phyloP scores from a whole-genome alignment of 306 rosid genomes.

The Glycyrrhiza uralensis region DNA sequence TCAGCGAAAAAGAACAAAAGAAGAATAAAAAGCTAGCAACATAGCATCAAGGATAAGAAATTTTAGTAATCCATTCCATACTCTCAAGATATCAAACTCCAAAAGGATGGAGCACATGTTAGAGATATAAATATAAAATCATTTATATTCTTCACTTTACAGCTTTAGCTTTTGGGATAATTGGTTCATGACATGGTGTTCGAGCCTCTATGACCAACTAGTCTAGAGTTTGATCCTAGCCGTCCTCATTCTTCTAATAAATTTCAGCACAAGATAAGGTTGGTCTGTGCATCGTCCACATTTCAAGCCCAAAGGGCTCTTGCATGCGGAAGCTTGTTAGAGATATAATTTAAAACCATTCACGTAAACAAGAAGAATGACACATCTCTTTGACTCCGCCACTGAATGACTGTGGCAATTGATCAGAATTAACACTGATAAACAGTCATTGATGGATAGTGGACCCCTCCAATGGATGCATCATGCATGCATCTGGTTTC shows the following conservation, averaged over 20 bases:
- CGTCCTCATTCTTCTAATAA: too few relatives aligned
- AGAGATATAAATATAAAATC: neutral
- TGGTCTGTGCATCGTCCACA: too few relatives aligned
- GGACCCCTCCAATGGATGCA: neutral
- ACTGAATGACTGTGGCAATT: neutral
- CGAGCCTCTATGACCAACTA: too few relatives aligned
- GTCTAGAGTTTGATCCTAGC: too few relatives aligned
- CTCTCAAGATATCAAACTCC: slow-evolving; percentile 3
- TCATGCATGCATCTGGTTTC: neutral
- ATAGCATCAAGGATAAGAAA: neutral
- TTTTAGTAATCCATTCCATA: neutral
- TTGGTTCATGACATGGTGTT: neutral
- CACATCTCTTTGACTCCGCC: slow-evolving; percentile 1
- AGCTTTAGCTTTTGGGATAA: neutral
- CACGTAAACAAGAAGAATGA: neutral
- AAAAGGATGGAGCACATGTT: neutral
- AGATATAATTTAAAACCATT: too few relatives aligned
- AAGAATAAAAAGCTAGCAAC: neutral
- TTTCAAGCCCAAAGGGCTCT: too few relatives aligned
- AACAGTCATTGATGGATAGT: neutral
- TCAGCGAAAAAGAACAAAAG: slow-evolving; percentile 11
- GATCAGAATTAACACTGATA: neutral
- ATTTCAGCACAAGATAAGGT: too few relatives aligned
- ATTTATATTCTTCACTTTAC: neutral
- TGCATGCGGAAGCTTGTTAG: too few relatives aligned